Percentiles rank a stretch among this genome's conserved stretches.
Evolutionary conservation across 768 basidiomycete genomes (phyloP).

Genomic region (Lactarius quietus): DNA sequence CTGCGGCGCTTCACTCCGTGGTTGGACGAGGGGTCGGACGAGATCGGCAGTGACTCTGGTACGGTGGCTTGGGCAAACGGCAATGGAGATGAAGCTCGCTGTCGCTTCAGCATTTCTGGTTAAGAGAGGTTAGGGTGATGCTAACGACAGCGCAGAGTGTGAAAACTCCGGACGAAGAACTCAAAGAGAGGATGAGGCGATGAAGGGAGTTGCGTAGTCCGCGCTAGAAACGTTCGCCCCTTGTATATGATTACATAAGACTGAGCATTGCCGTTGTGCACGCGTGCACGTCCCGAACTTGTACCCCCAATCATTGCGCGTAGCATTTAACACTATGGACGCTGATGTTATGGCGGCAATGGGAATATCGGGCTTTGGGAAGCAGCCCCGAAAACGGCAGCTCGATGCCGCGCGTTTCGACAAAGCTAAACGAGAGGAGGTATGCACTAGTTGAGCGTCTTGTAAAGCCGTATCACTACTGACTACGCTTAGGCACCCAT

Average conservation of each 20-base stretch:
- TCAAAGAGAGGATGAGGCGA: neutral
- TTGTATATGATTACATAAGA: constrained; percentile 25
- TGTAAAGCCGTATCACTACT: neutral
- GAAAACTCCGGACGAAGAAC: neutral
- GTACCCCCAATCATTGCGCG: neutral
- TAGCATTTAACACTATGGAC: constrained; percentile 36
- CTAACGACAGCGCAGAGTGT: neutral
- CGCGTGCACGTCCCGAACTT: neutral
- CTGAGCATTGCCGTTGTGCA: too few species aligned
- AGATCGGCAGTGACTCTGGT: constrained; percentile 17
- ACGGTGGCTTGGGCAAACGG: constrained; percentile 14
- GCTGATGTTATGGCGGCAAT: constrained; percentile 76
- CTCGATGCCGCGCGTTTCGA: constrained; percentile 78
- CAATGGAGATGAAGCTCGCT: constrained; percentile 25
- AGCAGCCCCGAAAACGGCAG: constrained; percentile 58
- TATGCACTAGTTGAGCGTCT: constrained; percentile 18
- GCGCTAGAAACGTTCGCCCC: neutral
- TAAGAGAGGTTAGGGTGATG: neutral
- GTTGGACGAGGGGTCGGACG: constrained; percentile 30
- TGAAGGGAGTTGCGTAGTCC: neutral
- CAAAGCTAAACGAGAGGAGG: constrained; percentile 61
- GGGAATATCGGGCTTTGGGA: constrained; percentile 84
- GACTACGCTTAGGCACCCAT: constrained; percentile 10
- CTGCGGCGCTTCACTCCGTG: constrained; percentile 53
- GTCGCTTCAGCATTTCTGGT: constrained; percentile 26